Evolutionary conservation across 192 early-diverging fungal species (phyloP), one percentile per base, ranked within the genome.

Genomic region (Coemansia guatemalensis): DNA sequence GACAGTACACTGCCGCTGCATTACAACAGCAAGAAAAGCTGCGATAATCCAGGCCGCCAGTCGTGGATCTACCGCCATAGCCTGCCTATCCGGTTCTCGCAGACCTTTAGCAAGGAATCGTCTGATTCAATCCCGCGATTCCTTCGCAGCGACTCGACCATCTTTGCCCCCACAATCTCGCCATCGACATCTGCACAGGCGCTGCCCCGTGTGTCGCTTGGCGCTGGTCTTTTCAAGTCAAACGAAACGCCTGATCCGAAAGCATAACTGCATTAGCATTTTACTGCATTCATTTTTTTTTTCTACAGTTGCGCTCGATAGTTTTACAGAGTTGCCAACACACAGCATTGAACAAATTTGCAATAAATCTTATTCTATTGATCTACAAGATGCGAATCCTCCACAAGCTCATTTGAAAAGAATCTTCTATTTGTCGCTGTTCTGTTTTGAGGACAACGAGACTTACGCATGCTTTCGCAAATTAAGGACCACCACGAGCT

Each of bases 1-100:
- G 51, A 14, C 20, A 7, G 51, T 20, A 23, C 51, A 23, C 51
- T 23, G 24, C 51, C 51, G 24, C 8, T 17, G 21, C 8, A 27
- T 23, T 39, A 39, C 35, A 39, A 39, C 9, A 27, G 20, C 23
- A 53, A 53, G 27, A 1, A 27, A n/a, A 53, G 51, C 51, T 23
- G 3, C 25, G 51, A 53, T 17, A 14, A 27, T 17, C 22, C 12
- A 3, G 11, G 25, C 24, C 24, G 27, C 8, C 51, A 22, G 23
- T 53, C 51, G 25, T 53, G 51, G 51, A 53, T 53, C 25, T 53
- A 23, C 25, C 51, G 51, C 51, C 51, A 53, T 17, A 53, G 51
- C 25, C 24, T 53, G 51, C 51, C 18, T 2, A 20, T 53, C 6
- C 51, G 51, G 12, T 53, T 53, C 22, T 53, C 51, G 2, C 51